Percentiles rank a stretch among this genome's conserved stretches.
These are phyloP conservation scores for Galerina marginata DNA, from an alignment of 768 basidiomycete genomes.

Conservation along the genomic window DNA sequence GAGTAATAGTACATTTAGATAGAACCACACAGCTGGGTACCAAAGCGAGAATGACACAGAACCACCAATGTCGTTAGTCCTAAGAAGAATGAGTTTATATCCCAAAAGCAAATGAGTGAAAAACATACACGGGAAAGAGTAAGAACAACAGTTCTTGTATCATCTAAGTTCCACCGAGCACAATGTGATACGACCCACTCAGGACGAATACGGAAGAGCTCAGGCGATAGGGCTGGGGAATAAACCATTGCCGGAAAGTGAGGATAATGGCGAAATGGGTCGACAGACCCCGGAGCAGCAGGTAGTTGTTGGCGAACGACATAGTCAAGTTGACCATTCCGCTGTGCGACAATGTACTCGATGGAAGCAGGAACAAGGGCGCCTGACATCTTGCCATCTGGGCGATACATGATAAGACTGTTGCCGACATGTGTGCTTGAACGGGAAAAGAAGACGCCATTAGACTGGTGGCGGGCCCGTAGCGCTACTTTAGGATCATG, in stretches of 20 bases:
- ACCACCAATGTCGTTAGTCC: too few relatives aligned
- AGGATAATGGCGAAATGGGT: conserved; percentile 25
- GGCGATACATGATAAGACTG: conserved; percentile 29
- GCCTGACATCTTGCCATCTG: conserved; percentile 4
- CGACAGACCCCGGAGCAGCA: conserved; percentile 4
- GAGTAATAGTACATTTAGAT: too few relatives aligned
- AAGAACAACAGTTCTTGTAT: conserved; percentile 15
- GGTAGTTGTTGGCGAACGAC: conserved; percentile 18
- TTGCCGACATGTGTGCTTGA: conserved; percentile 27
- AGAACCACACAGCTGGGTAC: too few relatives aligned
- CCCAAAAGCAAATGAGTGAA: too few relatives aligned
- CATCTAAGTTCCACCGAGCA: conserved; percentile 20
- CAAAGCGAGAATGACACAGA: too few relatives aligned
- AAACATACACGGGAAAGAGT: conserved; percentile 15
- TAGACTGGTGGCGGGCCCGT: conserved; percentile 15
- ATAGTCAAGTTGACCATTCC: conserved; percentile 5
- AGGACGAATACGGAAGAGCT: conserved; percentile 18
- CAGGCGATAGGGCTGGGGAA: conserved; percentile 14
- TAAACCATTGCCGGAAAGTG: conserved; percentile 26
- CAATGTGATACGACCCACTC: conserved; percentile 28
- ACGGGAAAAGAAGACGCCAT: conserved; percentile 20
- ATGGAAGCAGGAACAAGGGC: conserved; percentile 24
- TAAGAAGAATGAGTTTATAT: too few relatives aligned
- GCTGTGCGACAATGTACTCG: conserved; percentile 19
- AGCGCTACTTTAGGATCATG: conserved; percentile 8